phyloP scores from a whole-genome alignment of 139 green algal genomes.

The Microglena sp. region DNA sequence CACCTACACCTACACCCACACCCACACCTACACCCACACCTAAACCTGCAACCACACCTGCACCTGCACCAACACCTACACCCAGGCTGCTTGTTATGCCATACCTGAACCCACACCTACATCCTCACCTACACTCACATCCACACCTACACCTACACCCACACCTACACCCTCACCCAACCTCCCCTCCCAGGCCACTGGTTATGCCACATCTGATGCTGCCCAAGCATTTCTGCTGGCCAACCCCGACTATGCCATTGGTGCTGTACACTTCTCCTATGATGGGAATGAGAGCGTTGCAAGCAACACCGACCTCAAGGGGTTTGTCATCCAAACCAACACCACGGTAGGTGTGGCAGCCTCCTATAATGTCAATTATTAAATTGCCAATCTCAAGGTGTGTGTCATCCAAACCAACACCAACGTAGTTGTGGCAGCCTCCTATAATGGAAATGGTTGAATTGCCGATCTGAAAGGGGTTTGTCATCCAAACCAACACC shows the following conservation, averaged over 20 bases:
- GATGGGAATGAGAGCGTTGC: too few species aligned
- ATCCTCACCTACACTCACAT: not conserved
- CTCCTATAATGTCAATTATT: constrained; percentile 1
- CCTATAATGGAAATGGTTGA: not conserved
- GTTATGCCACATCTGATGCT: constrained; percentile 37
- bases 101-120: not conserved
- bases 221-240: constrained; percentile 60
- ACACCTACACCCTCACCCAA: not conserved
- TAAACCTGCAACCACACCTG: constrained; percentile 8
- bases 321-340: constrained; percentile 81
- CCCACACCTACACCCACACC: not conserved
- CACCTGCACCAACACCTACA: not conserved
- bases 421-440: not conserved
- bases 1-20: constrained; percentile 2
- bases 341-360: constrained; percentile 40
- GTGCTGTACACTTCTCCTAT: constrained; percentile 49
- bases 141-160: not conserved
- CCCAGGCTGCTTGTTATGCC: not conserved
- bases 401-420: not conserved
- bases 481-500: not conserved
- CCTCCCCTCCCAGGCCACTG: constrained; percentile 3
- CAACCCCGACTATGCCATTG: constrained; percentile 51
- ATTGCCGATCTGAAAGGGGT: not conserved
- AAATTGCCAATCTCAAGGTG: not conserved
- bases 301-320: constrained; percentile 13